These are phyloP conservation scores for Talaromyces proteolyticus DNA, from an alignment of 495 filamentous ascomycete species.

Conservation along the genomic window DNA sequence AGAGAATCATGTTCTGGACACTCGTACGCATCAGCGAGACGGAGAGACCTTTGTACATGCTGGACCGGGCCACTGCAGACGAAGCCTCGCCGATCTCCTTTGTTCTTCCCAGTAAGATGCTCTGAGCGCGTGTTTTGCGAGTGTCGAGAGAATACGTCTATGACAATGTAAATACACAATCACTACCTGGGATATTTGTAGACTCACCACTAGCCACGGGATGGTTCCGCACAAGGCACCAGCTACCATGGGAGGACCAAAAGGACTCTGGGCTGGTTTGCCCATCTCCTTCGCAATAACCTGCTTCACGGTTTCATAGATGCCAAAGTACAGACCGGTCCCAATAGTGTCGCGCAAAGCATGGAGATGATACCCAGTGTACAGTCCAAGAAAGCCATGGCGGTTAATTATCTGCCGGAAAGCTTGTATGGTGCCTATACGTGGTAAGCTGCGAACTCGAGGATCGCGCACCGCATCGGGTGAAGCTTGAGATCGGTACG, in stretches of 20 bases:
- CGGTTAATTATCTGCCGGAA: conserved; percentile 73
- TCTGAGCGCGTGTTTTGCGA: conserved; percentile 44
- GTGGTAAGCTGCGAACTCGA: conserved; percentile 62
- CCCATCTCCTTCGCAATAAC: conserved; percentile 56
- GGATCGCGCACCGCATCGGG: conserved; percentile 49
- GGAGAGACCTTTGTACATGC: conserved; percentile 45
- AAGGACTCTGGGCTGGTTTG: conserved; percentile 25
- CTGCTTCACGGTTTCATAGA: conserved; percentile 89
- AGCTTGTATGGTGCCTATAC: conserved; percentile 75
- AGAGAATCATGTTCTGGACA: conserved; percentile 44
- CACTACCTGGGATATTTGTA: not conserved
- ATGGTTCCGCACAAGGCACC: conserved; percentile 42
- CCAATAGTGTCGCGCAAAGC: conserved; percentile 81
- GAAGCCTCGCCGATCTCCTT: conserved; percentile 40
- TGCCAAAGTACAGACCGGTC: conserved; percentile 84
- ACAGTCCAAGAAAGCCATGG: conserved; percentile 71
- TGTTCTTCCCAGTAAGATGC: conserved; percentile 36
- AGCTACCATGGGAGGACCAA: conserved; percentile 37
- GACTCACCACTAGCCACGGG: conserved; percentile 42
- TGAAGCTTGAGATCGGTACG: conserved; percentile 55
- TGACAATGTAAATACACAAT: too few relatives aligned
- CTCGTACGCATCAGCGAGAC: conserved; percentile 41
- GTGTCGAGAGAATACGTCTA: conserved; percentile 45
- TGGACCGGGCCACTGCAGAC: conserved; percentile 36
- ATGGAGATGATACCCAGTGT: conserved; percentile 81